A percentile compares a stretch with the other conserved stretches of the same genome.
phyloP scores from a whole-genome alignment of 1,139 yeast species.

The Magnusiomyces tetraspermus region DNA sequence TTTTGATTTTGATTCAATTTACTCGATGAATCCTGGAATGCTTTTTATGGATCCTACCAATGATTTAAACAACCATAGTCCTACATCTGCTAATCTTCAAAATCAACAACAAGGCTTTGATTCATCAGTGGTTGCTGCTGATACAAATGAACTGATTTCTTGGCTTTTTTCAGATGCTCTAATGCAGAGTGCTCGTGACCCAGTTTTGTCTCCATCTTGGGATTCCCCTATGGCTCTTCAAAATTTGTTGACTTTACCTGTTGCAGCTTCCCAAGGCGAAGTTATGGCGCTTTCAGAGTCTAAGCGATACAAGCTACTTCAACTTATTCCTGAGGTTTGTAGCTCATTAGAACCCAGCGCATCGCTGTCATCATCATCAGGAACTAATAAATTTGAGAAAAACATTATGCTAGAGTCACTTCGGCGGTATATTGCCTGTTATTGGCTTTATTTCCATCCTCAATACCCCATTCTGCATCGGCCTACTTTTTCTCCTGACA shows the following conservation, averaged over 20 bases:
- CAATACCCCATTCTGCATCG: conserved; percentile 54
- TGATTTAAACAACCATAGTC: neutral
- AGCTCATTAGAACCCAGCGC: neutral
- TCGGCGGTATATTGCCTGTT: conserved; percentile 27
- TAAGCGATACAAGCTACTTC: conserved; percentile 17
- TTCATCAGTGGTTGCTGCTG: neutral
- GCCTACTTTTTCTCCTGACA: conserved; percentile 51
- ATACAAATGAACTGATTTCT: conserved; percentile 24
- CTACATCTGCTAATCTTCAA: neutral
- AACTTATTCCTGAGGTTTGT: conserved; percentile 8
- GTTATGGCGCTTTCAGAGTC: conserved; percentile 14
- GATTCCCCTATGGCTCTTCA: conserved; percentile 34
- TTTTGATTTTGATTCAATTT: conserved; percentile 1
- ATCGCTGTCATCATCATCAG: neutral
- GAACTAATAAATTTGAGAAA: neutral
- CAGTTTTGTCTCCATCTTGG: conserved; percentile 23
- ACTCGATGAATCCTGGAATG: neutral
- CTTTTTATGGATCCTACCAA: neutral
- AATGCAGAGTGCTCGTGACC: conserved; percentile 27
- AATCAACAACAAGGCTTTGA: neutral
- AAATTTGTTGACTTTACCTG: conserved; percentile 32
- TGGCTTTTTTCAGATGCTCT: conserved; percentile 33
- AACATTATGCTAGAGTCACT: conserved; percentile 9
- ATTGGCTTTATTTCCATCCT: conserved; percentile 53
- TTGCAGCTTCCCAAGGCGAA: conserved; percentile 14